Base-by-base conservation (phyloP, 140 eudicot genomes). In the Cichorium intybus region DNA sequence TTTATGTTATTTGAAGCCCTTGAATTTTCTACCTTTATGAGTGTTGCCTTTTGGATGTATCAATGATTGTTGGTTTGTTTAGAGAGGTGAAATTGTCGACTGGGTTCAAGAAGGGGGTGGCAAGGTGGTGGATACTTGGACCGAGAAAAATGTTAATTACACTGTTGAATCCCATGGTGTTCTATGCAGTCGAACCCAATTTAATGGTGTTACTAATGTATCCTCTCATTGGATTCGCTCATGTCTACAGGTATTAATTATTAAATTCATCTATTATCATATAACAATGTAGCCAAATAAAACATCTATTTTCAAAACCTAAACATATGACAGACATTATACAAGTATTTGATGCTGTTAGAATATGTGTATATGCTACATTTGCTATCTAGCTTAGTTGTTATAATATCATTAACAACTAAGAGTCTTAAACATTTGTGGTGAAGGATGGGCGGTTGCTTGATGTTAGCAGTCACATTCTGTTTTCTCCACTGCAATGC, bases 101-200 rank as follows among this genome's bases (percentile, higher is more conserved):
- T 92, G 98, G 98, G 75, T 92, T 64, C 84, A 74, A 69, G 79
- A 83, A 83, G 96, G 98, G 34, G 95, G 95, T 34, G 98, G 98
- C 31, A 75, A 78, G 69, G 68, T 87, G 60, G 89, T 77, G 57
- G 82, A 77, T 64, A 75, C 77, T 64, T 70, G 17, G 64, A 64
- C 59, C 24, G 65, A 41, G 56, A 71, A 46, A 53, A 34, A 66
- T 79, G 89, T 77, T 34, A 67, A 88, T 82, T 92, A 80, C 82
- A 81, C 59, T 33, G 86, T 92, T 56, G 95, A 83, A 66, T 60
- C 85, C 41, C 98, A 92, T 76, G 98, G 98, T 69, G 84, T 76
- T 41, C 21, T 60, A 37, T 72, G 82, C 58, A 50, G 75, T 52
- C 58, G 33, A 31, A 41, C 74, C 9, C 43, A 52, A 24, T 52